A percentile compares a stretch with the other conserved stretches of the same genome.
phyloP scores from a whole-genome alignment of 805 yeast genomes.

The Starmerella etchellsii region DNA sequence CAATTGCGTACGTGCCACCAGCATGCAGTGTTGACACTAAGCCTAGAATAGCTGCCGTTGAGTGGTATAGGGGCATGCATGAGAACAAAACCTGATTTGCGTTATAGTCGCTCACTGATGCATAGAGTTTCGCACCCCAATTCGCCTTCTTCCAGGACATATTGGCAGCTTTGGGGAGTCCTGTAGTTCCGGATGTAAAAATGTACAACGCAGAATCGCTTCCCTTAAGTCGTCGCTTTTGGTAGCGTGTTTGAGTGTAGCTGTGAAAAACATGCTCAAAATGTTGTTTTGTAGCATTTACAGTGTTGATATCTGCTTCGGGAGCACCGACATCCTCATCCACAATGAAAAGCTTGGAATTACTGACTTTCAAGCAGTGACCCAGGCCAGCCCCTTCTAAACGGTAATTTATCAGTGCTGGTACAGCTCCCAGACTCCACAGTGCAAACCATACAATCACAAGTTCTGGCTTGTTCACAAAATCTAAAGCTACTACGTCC shows the following conservation, averaged over 20 bases:
- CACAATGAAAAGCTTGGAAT: slow-evolving; percentile 49
- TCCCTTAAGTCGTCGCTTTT: slow-evolving; percentile 40
- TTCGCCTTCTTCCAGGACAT: slow-evolving; percentile 81
- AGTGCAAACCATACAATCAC: slow-evolving; percentile 69
- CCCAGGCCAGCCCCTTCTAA: slow-evolving; percentile 57
- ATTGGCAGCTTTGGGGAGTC: slow-evolving; percentile 85
- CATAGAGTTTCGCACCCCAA: slow-evolving; percentile 59
- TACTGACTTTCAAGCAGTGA: slow-evolving; percentile 67
- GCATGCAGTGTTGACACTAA: slow-evolving; percentile 50
- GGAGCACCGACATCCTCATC: slow-evolving; percentile 54
- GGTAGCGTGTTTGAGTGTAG: slow-evolving; percentile 4
- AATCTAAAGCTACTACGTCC: slow-evolving; percentile 61
- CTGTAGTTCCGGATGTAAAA: slow-evolving; percentile 91
- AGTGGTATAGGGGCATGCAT: slow-evolving; percentile 91
- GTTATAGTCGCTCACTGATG: slow-evolving; percentile 51
- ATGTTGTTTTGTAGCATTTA: slow-evolving; percentile 32
- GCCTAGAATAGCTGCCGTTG: slow-evolving; percentile 84
- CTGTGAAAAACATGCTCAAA: slow-evolving; percentile 27
- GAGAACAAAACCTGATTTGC: slow-evolving; percentile 53
- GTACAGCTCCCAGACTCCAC: slow-evolving; percentile 85
- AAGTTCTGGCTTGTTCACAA: slow-evolving; percentile 73
- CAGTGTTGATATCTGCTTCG: slow-evolving; percentile 8
- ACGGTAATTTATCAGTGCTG: slow-evolving; percentile 78
- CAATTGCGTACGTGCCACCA: slow-evolving; percentile 68
- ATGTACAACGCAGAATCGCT: slow-evolving; percentile 58